Conservation (phyloP, 2,329 filamentous ascomycete species). For the Cryphonectria japonica region DNA sequence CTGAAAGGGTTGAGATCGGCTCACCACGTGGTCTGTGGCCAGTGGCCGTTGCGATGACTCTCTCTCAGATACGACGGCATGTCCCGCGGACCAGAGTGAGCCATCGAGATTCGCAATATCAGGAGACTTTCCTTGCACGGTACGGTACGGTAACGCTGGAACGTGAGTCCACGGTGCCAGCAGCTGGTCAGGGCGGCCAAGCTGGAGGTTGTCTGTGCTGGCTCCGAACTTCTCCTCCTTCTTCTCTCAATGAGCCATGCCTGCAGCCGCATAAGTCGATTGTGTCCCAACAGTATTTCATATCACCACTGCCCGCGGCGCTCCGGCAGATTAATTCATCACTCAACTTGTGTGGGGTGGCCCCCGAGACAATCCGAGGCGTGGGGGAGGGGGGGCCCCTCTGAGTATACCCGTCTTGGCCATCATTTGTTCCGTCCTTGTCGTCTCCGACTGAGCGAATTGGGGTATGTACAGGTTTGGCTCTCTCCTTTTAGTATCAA, state of each 20-base stretch:
- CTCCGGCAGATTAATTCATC: background rate
- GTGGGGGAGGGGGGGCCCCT: background rate
- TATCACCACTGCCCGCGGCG: background rate
- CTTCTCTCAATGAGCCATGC: background rate
- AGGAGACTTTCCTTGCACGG: background rate
- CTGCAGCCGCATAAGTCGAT: background rate
- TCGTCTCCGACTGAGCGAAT: background rate
- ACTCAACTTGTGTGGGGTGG: background rate
- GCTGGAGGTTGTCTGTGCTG: background rate
- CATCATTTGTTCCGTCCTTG: background rate
- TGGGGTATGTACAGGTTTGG: background rate
- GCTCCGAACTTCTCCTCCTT: background rate
- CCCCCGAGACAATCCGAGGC: background rate
- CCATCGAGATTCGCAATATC: background rate
- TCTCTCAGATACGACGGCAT: background rate
- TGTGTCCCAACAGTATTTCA: background rate
- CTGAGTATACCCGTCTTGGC: background rate
- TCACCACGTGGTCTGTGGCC: constrained; percentile 9
- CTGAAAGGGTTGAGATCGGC: constrained; percentile 1
- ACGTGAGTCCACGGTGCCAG: background rate
- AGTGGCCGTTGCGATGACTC: background rate
- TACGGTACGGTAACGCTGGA: background rate
- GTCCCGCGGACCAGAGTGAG: background rate
- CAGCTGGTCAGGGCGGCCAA: background rate
- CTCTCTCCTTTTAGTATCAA: background rate